Conservation (phyloP, 257 asterid species). For the Leonotis leonurus region DNA sequence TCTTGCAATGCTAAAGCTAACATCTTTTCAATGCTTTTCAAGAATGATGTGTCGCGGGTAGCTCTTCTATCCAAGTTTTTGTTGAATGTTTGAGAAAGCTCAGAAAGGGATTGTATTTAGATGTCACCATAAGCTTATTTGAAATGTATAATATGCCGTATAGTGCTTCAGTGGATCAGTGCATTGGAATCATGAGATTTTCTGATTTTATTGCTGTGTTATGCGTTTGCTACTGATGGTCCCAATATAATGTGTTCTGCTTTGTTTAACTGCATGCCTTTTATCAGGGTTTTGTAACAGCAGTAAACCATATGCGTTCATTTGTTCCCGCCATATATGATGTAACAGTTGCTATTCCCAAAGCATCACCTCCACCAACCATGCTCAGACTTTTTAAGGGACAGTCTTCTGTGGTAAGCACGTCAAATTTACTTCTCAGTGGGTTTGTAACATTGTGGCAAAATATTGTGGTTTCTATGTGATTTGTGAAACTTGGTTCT, state of each 20-base stretch:
- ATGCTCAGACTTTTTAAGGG: slow-evolving; percentile 88
- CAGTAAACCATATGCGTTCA: slow-evolving; percentile 77
- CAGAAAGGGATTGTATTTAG: neutral
- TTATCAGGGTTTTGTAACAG: slow-evolving; percentile 89
- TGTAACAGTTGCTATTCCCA: slow-evolving; percentile 79
- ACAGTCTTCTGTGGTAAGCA: slow-evolving; percentile 78
- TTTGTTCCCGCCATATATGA: slow-evolving; percentile 96
- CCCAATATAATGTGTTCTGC: neutral
- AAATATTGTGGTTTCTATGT: neutral
- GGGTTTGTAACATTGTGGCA: neutral
- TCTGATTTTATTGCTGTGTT: neutral
- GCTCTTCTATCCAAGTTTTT: neutral
- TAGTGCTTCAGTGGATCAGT: too few relatives aligned
- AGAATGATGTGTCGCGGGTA: neutral
- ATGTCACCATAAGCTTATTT: neutral
- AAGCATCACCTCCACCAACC: slow-evolving; percentile 77
- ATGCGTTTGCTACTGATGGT: neutral
- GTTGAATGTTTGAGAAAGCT: neutral
- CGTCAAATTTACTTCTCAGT: too few relatives aligned
- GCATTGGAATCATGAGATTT: neutral
- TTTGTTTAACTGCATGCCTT: neutral
- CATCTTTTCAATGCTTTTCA: neutral
- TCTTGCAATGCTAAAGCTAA: neutral
- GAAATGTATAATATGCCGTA: too few relatives aligned
- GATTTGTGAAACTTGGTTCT: neutral